Evolutionary conservation across 345 rosid species (phyloP).

Genomic region (Limnanthes douglasii): DNA sequence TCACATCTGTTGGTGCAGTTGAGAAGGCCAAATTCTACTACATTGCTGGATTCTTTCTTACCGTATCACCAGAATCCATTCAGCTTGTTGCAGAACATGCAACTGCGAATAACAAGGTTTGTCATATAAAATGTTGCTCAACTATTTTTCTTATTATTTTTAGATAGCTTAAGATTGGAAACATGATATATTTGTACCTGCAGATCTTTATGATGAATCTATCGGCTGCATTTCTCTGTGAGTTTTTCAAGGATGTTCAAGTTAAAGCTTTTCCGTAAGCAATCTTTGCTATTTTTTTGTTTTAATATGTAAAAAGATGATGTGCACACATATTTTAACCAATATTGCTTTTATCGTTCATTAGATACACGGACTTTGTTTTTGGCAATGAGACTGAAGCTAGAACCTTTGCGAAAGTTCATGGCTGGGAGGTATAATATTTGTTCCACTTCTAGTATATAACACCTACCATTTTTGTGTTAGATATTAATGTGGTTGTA

Average conservation of each 20-base stretch:
- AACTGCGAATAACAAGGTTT: constrained; percentile 83
- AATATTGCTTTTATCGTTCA: background rate
- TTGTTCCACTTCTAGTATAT: background rate
- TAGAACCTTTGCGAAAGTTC: constrained; percentile 78
- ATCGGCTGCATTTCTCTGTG: constrained; percentile 95
- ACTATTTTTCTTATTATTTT: constrained; percentile 2
- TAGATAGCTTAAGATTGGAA: constrained; percentile 1
- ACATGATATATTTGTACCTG: background rate
- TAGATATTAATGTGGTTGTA: background rate
- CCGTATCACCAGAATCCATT: constrained; percentile 88
- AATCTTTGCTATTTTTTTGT: background rate
- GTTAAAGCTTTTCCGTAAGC: constrained; percentile 74
- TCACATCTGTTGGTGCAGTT: constrained; percentile 31
- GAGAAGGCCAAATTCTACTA: constrained; percentile 82
- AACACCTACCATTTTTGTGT: background rate
- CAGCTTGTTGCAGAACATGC: constrained; percentile 87
- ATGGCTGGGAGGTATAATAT: constrained; percentile 77
- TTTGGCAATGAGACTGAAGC: constrained; percentile 98
- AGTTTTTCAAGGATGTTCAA: constrained; percentile 83
- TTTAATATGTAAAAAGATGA: background rate
- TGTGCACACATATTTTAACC: background rate
- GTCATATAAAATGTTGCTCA: too few relatives aligned
- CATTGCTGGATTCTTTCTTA: constrained; percentile 94
- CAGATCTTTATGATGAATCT: constrained; percentile 88
- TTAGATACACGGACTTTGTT: constrained; percentile 73